These are phyloP conservation scores for Filobasidium uniguttulatum DNA, from an alignment of 1,284 basidiomycete genomes.

Conservation along the genomic window DNA sequence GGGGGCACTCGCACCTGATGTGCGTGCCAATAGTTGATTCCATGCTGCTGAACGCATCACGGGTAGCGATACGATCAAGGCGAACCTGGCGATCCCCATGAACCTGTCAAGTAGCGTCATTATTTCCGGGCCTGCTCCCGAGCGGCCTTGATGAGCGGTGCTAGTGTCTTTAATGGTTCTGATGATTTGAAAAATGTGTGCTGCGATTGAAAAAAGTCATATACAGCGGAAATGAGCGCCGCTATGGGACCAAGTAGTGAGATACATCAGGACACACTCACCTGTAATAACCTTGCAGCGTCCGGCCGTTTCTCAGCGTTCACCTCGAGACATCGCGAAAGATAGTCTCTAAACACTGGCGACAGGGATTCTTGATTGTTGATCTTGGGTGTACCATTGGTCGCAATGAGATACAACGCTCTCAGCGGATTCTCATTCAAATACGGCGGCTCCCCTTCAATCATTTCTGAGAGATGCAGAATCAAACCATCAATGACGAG, in stretches of 20 bases:
- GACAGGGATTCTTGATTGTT: conserved; percentile 87
- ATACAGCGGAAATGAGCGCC: too few species aligned
- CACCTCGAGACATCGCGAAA: conserved; percentile 80
- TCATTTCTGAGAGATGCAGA: conserved; percentile 61
- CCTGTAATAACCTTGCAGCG: conserved; percentile 66
- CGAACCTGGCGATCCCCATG: too few species aligned
- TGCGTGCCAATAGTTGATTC: too few species aligned
- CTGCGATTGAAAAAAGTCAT: conserved; percentile 37
- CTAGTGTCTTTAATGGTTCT: conserved; percentile 71
- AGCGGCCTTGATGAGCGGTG: conserved; percentile 86
- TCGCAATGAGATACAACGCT: conserved; percentile 90
- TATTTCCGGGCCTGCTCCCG: conserved; percentile 43
- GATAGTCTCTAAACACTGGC: conserved; percentile 76
- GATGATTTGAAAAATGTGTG: conserved; percentile 79
- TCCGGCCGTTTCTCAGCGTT: conserved; percentile 85
- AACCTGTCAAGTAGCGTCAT: background rate
- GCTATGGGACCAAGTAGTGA: too few species aligned
- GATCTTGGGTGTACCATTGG: conserved; percentile 94
- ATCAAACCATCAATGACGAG: too few species aligned
- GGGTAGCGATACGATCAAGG: too few species aligned
- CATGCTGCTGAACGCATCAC: too few species aligned
- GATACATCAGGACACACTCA: conserved; percentile 32
- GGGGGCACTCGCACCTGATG: too few species aligned
- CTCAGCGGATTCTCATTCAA: conserved; percentile 93
- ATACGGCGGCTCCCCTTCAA: conserved; percentile 97